Conservation (phyloP, 2,329 filamentous ascomycete genomes). For the Coniochaeta sp. region DNA sequence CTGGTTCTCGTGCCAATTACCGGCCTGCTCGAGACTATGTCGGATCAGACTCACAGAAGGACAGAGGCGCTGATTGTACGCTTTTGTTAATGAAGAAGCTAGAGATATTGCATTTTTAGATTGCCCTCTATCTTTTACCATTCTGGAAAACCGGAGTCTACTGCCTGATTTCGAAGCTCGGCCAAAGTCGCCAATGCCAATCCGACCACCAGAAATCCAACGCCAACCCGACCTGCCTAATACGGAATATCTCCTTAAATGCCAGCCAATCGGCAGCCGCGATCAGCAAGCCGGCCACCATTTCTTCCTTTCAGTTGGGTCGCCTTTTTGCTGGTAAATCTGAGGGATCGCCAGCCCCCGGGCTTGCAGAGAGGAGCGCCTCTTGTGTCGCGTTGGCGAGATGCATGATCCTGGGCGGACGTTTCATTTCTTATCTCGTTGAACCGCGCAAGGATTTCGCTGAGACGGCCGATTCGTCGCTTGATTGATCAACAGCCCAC, state of each 20-base stretch:
- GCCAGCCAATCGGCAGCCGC: slow-evolving; percentile 12
- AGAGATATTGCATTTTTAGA: background rate
- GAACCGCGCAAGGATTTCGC: background rate
- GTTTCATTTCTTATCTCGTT: background rate
- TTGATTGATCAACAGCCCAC: background rate
- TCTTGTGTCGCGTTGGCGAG: background rate
- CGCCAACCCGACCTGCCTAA: slow-evolving; percentile 16
- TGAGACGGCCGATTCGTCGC: background rate
- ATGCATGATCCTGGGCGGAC: background rate
- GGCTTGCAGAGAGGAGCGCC: background rate
- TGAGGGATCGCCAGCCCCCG: background rate
- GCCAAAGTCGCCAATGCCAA: background rate
- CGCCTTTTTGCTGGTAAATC: background rate
- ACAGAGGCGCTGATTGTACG: background rate
- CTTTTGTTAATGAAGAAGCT: background rate
- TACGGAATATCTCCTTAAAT: slow-evolving; percentile 6
- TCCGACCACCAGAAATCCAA: background rate
- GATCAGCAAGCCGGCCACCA: background rate
- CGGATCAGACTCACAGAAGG: background rate
- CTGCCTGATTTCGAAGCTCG: background rate
- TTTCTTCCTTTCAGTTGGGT: background rate
- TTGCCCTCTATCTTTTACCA: background rate
- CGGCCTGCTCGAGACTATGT: background rate
- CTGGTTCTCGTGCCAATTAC: background rate
- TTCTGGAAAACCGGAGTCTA: background rate